phyloP scores from a whole-genome alignment of 768 basidiomycete genomes.

The Vararia minispora region DNA sequence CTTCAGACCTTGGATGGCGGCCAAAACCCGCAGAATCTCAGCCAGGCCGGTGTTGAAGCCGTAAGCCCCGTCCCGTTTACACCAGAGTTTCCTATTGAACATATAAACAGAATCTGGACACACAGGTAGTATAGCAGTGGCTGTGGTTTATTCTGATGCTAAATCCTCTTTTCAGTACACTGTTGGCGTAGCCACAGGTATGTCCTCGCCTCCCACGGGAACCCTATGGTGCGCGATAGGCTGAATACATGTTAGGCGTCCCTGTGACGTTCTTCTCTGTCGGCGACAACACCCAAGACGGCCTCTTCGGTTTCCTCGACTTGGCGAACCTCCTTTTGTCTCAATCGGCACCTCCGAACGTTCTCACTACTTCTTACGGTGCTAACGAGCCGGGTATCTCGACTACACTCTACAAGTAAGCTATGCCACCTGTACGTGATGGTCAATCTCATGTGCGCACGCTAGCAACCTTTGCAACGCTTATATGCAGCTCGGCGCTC shows the following conservation, averaged over 20 bases:
- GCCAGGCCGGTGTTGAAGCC: conserved; percentile 14
- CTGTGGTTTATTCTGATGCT: too few relatives aligned
- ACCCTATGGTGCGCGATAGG: too few relatives aligned
- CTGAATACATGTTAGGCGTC: too few relatives aligned
- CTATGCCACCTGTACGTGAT: not conserved
- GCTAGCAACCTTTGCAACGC: conserved; percentile 11
- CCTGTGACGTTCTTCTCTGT: conserved; percentile 19
- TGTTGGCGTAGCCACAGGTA: conserved; percentile 11
- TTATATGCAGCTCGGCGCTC: conserved; percentile 11
- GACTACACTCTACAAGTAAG: conserved; percentile 4
- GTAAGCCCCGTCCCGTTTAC: conserved; percentile 6
- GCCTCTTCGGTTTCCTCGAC: conserved; percentile 12
- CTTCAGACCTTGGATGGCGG: conserved; percentile 15
- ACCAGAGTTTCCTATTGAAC: too few relatives aligned
- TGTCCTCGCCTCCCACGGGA: too few relatives aligned
- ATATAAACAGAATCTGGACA: conserved; percentile 16
- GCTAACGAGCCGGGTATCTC: conserved; percentile 6
- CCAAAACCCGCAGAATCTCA: conserved; percentile 6
- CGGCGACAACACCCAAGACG: conserved; percentile 13
- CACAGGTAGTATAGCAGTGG: too few relatives aligned
- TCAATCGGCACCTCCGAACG: conserved; percentile 9
- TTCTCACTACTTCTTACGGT: conserved; percentile 11
- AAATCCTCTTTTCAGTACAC: conserved; percentile 13
- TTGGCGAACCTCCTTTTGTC: conserved; percentile 9
- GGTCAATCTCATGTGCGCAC: not conserved